Percentiles rank a stretch among this genome's conserved stretches.
Conservation (phyloP, 108 stramenopile species). For the Skeletonema grethae region DNA sequence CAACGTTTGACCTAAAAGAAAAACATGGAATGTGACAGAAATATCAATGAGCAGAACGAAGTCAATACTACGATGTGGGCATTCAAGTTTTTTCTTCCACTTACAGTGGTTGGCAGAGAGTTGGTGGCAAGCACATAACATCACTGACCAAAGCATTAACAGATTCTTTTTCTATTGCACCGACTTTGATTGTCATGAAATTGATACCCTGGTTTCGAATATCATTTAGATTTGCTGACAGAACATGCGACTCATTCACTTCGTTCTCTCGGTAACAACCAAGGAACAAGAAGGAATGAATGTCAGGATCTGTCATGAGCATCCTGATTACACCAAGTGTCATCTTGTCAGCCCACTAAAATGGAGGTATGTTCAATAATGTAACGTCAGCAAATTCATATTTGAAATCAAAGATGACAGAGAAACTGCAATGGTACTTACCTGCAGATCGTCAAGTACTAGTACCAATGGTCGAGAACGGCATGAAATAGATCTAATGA, state of each 20-base stretch:
- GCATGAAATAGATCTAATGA: conserved; percentile 29
- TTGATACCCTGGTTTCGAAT: conserved; percentile 24
- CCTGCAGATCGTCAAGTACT: conserved; percentile 37
- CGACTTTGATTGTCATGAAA: conserved; percentile 27
- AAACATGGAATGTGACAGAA: background rate
- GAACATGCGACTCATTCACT: conserved; percentile 23
- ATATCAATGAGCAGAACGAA: background rate
- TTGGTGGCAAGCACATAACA: conserved; percentile 27
- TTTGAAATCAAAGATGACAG: background rate
- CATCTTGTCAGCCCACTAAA: conserved; percentile 33
- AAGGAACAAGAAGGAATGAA: conserved; percentile 25
- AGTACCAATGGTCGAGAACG: conserved; percentile 22
- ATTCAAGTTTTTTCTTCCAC: background rate
- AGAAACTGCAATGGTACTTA: background rate
- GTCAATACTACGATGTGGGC: background rate
- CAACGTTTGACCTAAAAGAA: conserved; percentile 6
- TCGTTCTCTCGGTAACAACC: conserved; percentile 46
- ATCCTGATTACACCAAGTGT: conserved; percentile 35
- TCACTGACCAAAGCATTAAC: conserved; percentile 33
- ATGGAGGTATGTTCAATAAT: background rate
- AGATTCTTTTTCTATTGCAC: conserved; percentile 34
- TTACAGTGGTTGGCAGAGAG: conserved; percentile 23
- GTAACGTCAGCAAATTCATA: background rate
- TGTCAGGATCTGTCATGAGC: conserved; percentile 41
- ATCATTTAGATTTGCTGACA: conserved; percentile 22